phyloP scores from a whole-genome alignment of 1,284 basidiomycete genomes.

The Ganoderma multipileum region DNA sequence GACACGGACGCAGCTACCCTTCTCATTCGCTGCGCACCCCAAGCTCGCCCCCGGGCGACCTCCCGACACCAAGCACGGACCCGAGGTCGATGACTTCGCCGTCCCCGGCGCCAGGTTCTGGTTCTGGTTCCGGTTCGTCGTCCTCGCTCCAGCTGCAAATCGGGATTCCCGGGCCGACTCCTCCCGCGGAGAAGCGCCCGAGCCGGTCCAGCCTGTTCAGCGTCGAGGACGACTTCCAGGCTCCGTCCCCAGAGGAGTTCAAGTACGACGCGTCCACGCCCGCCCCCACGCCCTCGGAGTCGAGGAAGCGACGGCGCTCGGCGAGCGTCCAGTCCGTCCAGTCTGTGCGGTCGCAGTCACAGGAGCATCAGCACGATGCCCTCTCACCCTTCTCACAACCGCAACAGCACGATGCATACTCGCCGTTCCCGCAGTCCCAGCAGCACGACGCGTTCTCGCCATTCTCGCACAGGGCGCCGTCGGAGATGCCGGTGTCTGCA shows the following conservation, averaged over 20 bases:
- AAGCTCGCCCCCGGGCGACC: constrained; percentile 21
- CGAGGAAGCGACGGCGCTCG: constrained; percentile 23
- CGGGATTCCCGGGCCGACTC: not conserved
- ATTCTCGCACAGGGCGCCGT: constrained; percentile 1
- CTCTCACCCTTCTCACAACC: too few species aligned
- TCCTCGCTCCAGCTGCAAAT: constrained; percentile 18
- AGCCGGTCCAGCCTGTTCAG: constrained; percentile 28
- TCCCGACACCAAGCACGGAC: constrained; percentile 30
- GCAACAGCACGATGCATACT: constrained; percentile 3
- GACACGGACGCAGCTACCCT: not conserved
- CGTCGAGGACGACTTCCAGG: constrained; percentile 11
- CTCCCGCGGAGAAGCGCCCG: constrained; percentile 6
- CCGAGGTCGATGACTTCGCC: constrained; percentile 24
- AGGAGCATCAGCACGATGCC: constrained; percentile 9
- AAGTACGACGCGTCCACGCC: constrained; percentile 10
- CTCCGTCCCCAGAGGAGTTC: constrained; percentile 11
- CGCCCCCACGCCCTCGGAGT: not conserved
- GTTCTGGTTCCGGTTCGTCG: constrained; percentile 9
- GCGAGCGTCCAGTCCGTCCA: constrained; percentile 23
- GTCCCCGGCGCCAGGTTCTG: constrained; percentile 16
- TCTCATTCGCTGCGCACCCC: not conserved
- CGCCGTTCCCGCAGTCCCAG: not conserved
- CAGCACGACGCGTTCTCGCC: constrained; percentile 9
- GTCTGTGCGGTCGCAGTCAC: constrained; percentile 4
- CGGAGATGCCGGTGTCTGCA: constrained; percentile 5